Evolutionary conservation across 352 stramenopile genomes (phyloP).

Genomic region (Globisporangium nunn): DNA sequence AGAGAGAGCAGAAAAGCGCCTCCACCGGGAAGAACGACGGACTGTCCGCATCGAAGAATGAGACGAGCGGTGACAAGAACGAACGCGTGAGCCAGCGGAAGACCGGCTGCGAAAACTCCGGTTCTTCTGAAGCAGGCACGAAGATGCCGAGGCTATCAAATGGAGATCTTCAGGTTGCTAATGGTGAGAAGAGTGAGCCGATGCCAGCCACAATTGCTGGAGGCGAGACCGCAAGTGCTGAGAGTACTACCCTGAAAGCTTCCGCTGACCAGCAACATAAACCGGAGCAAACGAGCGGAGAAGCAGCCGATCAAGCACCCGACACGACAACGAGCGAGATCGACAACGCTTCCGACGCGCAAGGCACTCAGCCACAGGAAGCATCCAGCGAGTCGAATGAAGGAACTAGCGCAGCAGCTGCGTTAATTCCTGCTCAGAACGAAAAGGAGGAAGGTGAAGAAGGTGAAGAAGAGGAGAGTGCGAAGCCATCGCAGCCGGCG

Average conservation of each 20-base stretch:
- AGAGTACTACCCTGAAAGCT: not conserved
- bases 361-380: not conserved
- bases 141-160: not conserved
- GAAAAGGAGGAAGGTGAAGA: conserved; percentile 2
- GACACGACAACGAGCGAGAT: not conserved
- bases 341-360: not conserved
- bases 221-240: not conserved
- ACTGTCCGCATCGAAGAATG: not conserved
- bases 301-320: not conserved
- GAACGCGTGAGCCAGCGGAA: not conserved
- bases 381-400: not conserved
- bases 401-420: not conserved
- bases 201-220: not conserved
- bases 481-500: not conserved
- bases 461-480: conserved; percentile 2
- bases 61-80: not conserved
- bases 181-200: not conserved
- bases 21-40: not conserved
- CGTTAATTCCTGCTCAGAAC: not conserved
- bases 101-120: not conserved
- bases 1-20: not conserved
- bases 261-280: not conserved
- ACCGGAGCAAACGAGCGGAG: not conserved
- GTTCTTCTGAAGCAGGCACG: not conserved
- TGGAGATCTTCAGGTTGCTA: not conserved